These are phyloP conservation scores for Massarina eburnea DNA, from an alignment of 2,329 filamentous ascomycete species.

Conservation along the genomic window DNA sequence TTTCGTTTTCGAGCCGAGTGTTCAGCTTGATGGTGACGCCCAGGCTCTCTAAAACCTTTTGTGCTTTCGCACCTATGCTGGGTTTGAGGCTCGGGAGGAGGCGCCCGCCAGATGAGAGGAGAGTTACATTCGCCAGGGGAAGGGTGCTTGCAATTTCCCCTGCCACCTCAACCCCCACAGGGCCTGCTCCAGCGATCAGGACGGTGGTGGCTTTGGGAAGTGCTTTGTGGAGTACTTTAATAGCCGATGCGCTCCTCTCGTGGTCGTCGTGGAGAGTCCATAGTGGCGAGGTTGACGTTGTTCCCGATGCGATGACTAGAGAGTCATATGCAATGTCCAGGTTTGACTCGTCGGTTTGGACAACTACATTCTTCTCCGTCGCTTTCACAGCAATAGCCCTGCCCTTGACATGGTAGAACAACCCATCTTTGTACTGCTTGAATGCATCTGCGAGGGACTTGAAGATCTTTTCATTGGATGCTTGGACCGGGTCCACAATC, in stretches of 20 bases:
- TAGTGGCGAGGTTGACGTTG: slow-evolving; percentile 29
- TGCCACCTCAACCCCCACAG: slow-evolving; percentile 40
- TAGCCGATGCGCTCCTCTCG: slow-evolving; percentile 26
- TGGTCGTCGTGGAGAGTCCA: slow-evolving; percentile 38
- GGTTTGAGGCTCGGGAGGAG: slow-evolving; percentile 24
- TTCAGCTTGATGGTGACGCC: slow-evolving; percentile 29
- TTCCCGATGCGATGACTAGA: slow-evolving; percentile 40
- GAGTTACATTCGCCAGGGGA: slow-evolving; percentile 22
- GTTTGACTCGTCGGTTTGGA: slow-evolving; percentile 7
- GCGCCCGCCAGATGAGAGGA: slow-evolving; percentile 31
- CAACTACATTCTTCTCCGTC: slow-evolving; percentile 16
- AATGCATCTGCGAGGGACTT: slow-evolving; percentile 35
- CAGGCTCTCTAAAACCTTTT: slow-evolving; percentile 24
- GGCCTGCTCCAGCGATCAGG: slow-evolving; percentile 39
- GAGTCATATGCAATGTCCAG: slow-evolving; percentile 40
- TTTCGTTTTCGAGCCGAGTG: slow-evolving; percentile 5
- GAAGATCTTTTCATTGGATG: slow-evolving; percentile 34
- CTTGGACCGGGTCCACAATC: slow-evolving; percentile 25
- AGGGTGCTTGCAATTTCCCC: slow-evolving; percentile 35
- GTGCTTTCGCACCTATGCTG: slow-evolving; percentile 24
- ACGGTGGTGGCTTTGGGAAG: slow-evolving; percentile 30
- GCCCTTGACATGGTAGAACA: slow-evolving; percentile 33
- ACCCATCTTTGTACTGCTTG: slow-evolving; percentile 29
- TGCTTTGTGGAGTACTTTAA: slow-evolving; percentile 26
- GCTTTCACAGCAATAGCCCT: slow-evolving; percentile 18